Conservation (phyloP, 805 yeast species). For the Candida coquimbonensis region DNA sequence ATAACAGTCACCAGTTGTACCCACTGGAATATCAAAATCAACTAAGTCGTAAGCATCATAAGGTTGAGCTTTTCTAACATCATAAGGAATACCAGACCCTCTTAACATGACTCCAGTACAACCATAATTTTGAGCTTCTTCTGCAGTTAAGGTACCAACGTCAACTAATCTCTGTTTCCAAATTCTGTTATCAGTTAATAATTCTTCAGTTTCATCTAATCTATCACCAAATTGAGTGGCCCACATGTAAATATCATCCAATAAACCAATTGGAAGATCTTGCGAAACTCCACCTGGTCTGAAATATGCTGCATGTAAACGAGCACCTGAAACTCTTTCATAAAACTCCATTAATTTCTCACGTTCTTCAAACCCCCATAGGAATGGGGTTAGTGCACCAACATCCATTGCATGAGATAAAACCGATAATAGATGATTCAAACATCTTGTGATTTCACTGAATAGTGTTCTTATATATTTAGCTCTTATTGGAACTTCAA, state of each 20-base stretch:
- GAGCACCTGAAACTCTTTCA: slow-evolving; percentile 86
- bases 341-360: slow-evolving; percentile 90
- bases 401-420: slow-evolving; percentile 90
- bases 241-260: slow-evolving; percentile 93
- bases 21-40: slow-evolving; percentile 84
- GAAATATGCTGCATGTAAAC: slow-evolving; percentile 81
- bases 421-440: slow-evolving; percentile 83
- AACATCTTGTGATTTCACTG: slow-evolving; percentile 78
- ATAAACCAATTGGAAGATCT: slow-evolving; percentile 77
- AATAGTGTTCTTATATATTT: slow-evolving; percentile 80
- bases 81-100: slow-evolving; percentile 86
- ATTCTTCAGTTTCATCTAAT: slow-evolving; percentile 84
- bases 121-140: slow-evolving; percentile 77
- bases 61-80: slow-evolving; percentile 79
- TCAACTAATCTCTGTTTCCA: slow-evolving; percentile 85
- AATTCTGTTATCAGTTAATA: slow-evolving; percentile 83
- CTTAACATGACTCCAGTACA: slow-evolving; percentile 85
- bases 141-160: slow-evolving; percentile 77
- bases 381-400: slow-evolving; percentile 87
- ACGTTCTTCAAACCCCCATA: slow-evolving; percentile 93
- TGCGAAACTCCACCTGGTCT: slow-evolving; percentile 92
- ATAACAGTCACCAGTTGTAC: slow-evolving; percentile 83
- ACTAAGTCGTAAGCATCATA: slow-evolving; percentile 85
- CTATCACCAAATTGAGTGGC: slow-evolving; percentile 93
- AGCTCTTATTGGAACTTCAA: slow-evolving; percentile 80